Percentiles rank a stretch among this genome's conserved stretches.
These are phyloP conservation scores for Neurospora sp. DNA, from an alignment of 495 filamentous ascomycete species.

Conservation along the genomic window DNA sequence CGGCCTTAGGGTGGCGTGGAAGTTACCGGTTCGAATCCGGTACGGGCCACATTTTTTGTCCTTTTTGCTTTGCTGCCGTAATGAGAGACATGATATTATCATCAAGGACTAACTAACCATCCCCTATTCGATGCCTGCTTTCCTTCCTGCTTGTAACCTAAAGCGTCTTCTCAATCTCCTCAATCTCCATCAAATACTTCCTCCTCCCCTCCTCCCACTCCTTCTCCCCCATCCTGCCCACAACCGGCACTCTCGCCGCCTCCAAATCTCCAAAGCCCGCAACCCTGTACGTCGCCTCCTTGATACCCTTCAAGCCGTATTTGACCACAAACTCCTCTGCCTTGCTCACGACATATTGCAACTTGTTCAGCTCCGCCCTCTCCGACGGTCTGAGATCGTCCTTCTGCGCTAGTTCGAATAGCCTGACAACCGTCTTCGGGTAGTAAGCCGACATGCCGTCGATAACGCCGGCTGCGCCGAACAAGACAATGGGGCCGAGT, in stretches of 20 bases:
- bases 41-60: neutral
- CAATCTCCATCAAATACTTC: conserved; percentile 14
- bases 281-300: conserved; percentile 47
- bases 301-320: conserved; percentile 50
- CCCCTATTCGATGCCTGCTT: neutral
- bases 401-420: conserved; percentile 39
- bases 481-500: conserved; percentile 46
- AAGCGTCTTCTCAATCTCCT: conserved; percentile 10
- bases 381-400: conserved; percentile 12
- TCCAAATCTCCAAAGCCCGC: conserved; percentile 44
- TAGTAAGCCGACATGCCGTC: conserved; percentile 55
- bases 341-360: conserved; percentile 48
- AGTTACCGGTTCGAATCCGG: neutral
- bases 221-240: conserved; percentile 39
- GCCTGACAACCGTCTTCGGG: conserved; percentile 46
- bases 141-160: neutral
- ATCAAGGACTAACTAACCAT: no score
- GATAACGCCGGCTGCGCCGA: conserved; percentile 53
- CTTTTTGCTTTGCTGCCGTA: neutral
- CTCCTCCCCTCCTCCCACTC: conserved; percentile 22
- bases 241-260: conserved; percentile 45
- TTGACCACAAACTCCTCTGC: conserved; percentile 52
- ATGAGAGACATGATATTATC: neutral
- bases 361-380: conserved; percentile 28
- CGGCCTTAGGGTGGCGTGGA: neutral